phyloP scores from a whole-genome alignment of 306 rosid species.

The Pterocarpus santalinus region DNA sequence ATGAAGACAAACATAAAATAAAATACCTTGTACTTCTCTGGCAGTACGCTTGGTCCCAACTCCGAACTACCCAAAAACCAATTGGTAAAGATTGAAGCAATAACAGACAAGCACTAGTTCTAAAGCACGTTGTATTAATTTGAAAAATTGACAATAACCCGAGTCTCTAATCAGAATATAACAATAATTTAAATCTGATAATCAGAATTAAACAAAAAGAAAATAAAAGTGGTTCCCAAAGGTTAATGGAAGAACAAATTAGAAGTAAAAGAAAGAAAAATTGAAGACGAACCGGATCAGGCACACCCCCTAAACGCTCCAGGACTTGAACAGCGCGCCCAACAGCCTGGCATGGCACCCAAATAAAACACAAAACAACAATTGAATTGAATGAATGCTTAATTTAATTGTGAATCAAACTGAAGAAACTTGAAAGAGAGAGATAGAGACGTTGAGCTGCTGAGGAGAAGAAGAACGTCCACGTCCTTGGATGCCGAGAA shows the following conservation, averaged over 20 bases:
- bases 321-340: slow-evolving; percentile 75
- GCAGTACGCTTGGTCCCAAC: not conserved
- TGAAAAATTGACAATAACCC: not conserved
- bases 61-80: not conserved
- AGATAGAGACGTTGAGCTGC: slow-evolving; percentile 64
- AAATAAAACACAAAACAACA: not conserved
- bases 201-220: not conserved
- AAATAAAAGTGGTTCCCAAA: not conserved
- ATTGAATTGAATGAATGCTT: not conserved
- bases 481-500: slow-evolving; percentile 90
- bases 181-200: not conserved
- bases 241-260: not conserved
- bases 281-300: slow-evolving; percentile 73
- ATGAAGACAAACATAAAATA: slow-evolving; percentile 2
- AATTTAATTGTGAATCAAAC: slow-evolving; percentile 8
- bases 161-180: not conserved
- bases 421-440: not conserved
- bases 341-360: slow-evolving; percentile 66
- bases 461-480: slow-evolving; percentile 89
- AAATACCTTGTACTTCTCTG: not conserved
- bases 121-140: not conserved
- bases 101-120: not conserved
- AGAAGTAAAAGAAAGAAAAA: slow-evolving; percentile 10
- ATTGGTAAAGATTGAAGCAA: slow-evolving; percentile 6
- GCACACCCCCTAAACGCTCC: slow-evolving; percentile 73